Percentiles rank a stretch among this genome's conserved stretches.
These are phyloP conservation scores for Uronychia binucleata DNA, from an alignment of 73 alveolate genomes.

Conservation along the genomic window DNA sequence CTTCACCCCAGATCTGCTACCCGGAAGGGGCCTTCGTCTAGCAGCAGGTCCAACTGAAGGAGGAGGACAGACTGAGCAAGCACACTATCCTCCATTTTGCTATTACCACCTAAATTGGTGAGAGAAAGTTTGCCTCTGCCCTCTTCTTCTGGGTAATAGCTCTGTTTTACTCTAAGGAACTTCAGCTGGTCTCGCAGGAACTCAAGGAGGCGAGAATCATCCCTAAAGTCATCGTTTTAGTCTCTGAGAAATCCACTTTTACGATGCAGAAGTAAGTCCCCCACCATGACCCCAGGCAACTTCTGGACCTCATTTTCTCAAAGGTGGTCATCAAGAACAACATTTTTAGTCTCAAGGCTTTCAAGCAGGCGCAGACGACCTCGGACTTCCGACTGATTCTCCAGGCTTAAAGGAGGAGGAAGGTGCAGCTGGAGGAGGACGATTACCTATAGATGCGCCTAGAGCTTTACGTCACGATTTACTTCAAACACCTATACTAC, in stretches of 20 bases:
- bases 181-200: slow-evolving; percentile 8
- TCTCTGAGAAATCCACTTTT: slow-evolving; percentile 22
- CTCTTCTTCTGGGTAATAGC: slow-evolving; percentile 16
- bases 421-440: background rate
- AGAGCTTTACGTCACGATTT: slow-evolving; percentile 33
- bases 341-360: slow-evolving; percentile 14
- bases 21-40: slow-evolving; percentile 29
- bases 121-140: slow-evolving; percentile 15
- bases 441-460: slow-evolving; percentile 5
- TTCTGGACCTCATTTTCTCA: slow-evolving; percentile 26
- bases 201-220: slow-evolving; percentile 5
- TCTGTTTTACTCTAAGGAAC: slow-evolving; percentile 11
- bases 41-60: background rate
- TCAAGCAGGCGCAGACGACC: background rate
- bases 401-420: slow-evolving; percentile 8
- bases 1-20: slow-evolving; percentile 29
- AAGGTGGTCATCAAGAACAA: slow-evolving; percentile 33
- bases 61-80: slow-evolving; percentile 20
- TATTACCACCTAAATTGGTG: slow-evolving; percentile 37
- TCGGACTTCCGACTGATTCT: background rate
- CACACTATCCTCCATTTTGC: slow-evolving; percentile 30
- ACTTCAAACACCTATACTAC: slow-evolving; percentile 34
- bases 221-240: slow-evolving; percentile 35
- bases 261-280: slow-evolving; percentile 27
- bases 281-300: slow-evolving; percentile 18